Conservation (phyloP, 2,329 filamentous ascomycete genomes). For the Verruconis gallopava region DNA sequence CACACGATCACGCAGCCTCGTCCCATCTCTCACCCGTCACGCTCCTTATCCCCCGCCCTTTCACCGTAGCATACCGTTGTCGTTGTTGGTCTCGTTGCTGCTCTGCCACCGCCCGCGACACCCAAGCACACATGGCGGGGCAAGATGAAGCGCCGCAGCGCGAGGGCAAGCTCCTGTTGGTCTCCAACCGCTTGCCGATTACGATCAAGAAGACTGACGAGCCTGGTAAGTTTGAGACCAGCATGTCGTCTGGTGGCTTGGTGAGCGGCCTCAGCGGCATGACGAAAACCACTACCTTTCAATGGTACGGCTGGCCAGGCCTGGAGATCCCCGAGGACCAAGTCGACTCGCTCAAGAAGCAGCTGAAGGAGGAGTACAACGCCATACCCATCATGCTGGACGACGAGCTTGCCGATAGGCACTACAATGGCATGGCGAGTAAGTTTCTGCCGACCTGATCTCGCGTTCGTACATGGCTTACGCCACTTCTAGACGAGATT, state of each 20-base stretch:
- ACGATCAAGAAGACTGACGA: conserved; percentile 91
- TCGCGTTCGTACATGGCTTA: too few relatives aligned
- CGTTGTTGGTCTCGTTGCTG: too few relatives aligned
- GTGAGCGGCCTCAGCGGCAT: conserved; percentile 88
- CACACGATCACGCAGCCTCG: too few relatives aligned
- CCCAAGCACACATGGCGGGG: too few relatives aligned
- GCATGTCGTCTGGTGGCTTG: conserved; percentile 91
- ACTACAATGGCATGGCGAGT: conserved; percentile 99
- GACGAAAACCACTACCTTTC: conserved; percentile 84
- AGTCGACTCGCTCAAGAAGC: conserved; percentile 57
- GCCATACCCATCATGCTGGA: conserved; percentile 88
- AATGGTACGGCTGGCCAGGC: conserved; percentile 98
- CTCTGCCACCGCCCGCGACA: too few relatives aligned
- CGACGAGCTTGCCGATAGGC: conserved; percentile 82
- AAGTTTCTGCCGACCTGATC: too few relatives aligned
- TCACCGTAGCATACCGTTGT: too few relatives aligned
- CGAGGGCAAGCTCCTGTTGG: conserved; percentile 56
- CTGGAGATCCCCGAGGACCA: conserved; percentile 82
- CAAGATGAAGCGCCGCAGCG: too few relatives aligned
- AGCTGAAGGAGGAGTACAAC: conserved; percentile 74
- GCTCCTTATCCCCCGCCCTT: too few relatives aligned
- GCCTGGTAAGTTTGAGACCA: conserved; percentile 72
- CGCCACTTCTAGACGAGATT: conserved; percentile 80
- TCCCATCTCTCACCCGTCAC: too few relatives aligned
- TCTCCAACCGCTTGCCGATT: conserved; percentile 91